Conservation (phyloP, 257 asterid species). For the Nicotiana obtusifolia region DNA sequence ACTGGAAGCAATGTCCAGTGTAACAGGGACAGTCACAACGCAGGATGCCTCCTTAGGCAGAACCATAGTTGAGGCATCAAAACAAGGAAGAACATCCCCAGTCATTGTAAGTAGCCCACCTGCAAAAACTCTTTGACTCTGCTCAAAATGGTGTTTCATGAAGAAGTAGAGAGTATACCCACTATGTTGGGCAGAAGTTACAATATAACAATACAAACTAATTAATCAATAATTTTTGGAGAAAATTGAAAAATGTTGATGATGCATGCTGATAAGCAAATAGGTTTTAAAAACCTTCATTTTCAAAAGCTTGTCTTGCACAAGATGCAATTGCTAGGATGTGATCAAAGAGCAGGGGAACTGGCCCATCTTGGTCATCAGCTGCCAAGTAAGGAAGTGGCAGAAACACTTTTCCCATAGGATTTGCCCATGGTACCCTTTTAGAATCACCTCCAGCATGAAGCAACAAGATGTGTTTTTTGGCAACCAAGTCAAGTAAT, state of each 20-base stretch:
- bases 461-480: slow-evolving; percentile 70
- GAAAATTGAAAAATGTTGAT: not conserved
- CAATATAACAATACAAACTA: not conserved
- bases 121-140: slow-evolving; percentile 25
- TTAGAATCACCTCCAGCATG: slow-evolving; percentile 99
- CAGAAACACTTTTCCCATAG: slow-evolving; percentile 96
- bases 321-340: slow-evolving; percentile 93
- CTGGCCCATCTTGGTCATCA: slow-evolving; percentile 90
- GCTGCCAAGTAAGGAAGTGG: slow-evolving; percentile 93
- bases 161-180: slow-evolving; percentile 1
- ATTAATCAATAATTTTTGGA: not conserved
- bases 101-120: slow-evolving; percentile 96
- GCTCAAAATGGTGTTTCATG: slow-evolving; percentile 15
- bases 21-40: slow-evolving; percentile 83
- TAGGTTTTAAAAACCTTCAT: slow-evolving; percentile 52
- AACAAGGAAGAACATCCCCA: slow-evolving; percentile 99
- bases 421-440: slow-evolving; percentile 99
- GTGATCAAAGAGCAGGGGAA: slow-evolving; percentile 93
- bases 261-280: slow-evolving; percentile 17
- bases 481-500: slow-evolving; percentile 57
- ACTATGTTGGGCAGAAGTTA: not conserved
- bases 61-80: slow-evolving; percentile 83
- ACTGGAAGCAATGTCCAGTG: slow-evolving; percentile 89
- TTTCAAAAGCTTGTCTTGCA: slow-evolving; percentile 81
- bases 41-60: slow-evolving; percentile 84